These are phyloP conservation scores for Leishmania major DNA, from an alignment of 208 protist genomes.

Conservation along the genomic window DNA sequence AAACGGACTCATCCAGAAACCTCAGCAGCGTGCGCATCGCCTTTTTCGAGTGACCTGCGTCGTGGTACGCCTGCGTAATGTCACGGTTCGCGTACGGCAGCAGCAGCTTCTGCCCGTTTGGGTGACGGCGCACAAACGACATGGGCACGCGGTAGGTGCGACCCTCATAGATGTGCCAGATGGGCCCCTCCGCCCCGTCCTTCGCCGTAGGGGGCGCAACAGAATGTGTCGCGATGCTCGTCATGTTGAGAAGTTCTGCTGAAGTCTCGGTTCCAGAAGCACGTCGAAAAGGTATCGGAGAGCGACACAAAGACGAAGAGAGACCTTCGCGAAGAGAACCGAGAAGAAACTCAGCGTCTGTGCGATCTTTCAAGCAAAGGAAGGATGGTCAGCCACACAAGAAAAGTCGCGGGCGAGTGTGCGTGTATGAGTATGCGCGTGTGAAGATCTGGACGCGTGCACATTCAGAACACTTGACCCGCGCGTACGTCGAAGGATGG, in stretches of 20 bases:
- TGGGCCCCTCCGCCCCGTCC: neutral
- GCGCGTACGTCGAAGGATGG: neutral
- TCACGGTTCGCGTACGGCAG: slow-evolving; percentile 30
- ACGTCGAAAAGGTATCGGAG: neutral
- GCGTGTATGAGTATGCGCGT: neutral
- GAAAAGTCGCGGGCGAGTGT: neutral
- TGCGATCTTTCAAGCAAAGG: neutral
- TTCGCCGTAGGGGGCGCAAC: neutral
- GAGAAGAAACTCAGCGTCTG: neutral
- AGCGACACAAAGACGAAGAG: neutral
- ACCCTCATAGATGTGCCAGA: slow-evolving; percentile 24
- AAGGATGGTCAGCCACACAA: neutral
- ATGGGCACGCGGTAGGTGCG: slow-evolving; percentile 28
- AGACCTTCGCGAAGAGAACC: neutral
- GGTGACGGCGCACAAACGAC: slow-evolving; percentile 32
- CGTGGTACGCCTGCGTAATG: slow-evolving; percentile 33
- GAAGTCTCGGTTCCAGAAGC: neutral
- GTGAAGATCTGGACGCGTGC: neutral
- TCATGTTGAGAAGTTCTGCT: neutral
- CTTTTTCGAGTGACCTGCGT: slow-evolving; percentile 22
- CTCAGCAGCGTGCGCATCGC: slow-evolving; percentile 8
- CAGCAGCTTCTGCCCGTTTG: slow-evolving; percentile 24
- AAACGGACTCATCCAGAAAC: slow-evolving; percentile 8
- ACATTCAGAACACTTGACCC: neutral
- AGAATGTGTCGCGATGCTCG: neutral